Conservation (phyloP, 2,329 filamentous ascomycete species). For the Cyphellophora europaea region DNA sequence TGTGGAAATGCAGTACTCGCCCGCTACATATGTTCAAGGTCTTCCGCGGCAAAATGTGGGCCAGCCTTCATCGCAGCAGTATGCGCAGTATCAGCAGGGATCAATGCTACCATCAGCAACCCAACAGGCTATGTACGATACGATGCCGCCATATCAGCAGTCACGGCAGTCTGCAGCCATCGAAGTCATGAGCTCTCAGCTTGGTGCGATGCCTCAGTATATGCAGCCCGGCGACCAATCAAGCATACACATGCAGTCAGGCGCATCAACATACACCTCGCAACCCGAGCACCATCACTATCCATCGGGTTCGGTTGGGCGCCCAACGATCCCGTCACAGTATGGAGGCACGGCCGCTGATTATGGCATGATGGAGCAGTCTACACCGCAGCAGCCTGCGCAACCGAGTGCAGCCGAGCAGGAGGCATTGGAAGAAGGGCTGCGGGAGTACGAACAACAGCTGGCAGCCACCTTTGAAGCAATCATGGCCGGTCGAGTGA, state of each 20-base stretch:
- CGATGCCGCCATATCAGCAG: slow-evolving; percentile 57
- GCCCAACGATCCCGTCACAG: slow-evolving; percentile 39
- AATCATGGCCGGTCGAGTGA: slow-evolving; percentile 53
- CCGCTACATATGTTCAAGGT: slow-evolving; percentile 47
- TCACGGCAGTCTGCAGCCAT: slow-evolving; percentile 61
- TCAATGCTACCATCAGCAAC: slow-evolving; percentile 57
- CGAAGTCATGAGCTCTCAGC: slow-evolving; percentile 62
- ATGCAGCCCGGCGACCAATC: slow-evolving; percentile 57
- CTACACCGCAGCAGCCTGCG: slow-evolving; percentile 10
- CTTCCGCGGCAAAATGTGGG: slow-evolving; percentile 21
- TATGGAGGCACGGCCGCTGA: slow-evolving; percentile 46
- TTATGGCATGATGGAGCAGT: slow-evolving; percentile 24
- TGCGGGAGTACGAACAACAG: slow-evolving; percentile 54
- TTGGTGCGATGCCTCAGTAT: slow-evolving; percentile 61
- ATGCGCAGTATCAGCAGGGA: slow-evolving; percentile 48
- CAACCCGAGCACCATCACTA: slow-evolving; percentile 48
- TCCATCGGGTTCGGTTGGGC: slow-evolving; percentile 50
- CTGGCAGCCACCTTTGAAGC: slow-evolving; percentile 60
- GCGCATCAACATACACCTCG: slow-evolving; percentile 53
- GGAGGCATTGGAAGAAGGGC: slow-evolving; percentile 52
- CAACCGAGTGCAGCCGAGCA: slow-evolving; percentile 18
- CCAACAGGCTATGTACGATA: slow-evolving; percentile 61
- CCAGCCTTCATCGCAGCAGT: slow-evolving; percentile 39
- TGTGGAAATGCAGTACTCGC: slow-evolving; percentile 54
- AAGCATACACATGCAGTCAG: slow-evolving; percentile 49